A percentile compares a stretch with the other conserved stretches of the same genome.
phyloP scores from a whole-genome alignment of 73 alveolate genomes.

The Paramecium sonneborni region DNA sequence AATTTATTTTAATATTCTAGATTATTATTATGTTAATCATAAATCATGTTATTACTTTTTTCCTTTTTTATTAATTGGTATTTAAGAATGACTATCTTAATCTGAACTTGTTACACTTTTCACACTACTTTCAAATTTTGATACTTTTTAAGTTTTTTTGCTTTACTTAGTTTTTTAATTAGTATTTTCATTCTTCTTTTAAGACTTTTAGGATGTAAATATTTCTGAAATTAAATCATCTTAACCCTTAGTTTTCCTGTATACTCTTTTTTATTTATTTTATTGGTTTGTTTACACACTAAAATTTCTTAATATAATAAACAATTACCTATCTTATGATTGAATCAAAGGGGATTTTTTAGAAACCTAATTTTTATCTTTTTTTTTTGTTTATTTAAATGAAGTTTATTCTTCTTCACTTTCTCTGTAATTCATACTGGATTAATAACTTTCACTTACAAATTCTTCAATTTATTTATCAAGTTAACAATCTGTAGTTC shows the following conservation, averaged over 20 bases:
- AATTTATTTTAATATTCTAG: background rate
- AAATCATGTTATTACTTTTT: background rate
- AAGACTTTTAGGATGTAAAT: background rate
- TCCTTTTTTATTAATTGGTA: background rate
- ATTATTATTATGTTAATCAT: no score
- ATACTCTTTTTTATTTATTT: background rate
- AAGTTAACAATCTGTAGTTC: slow-evolving; percentile 4
- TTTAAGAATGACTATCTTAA: background rate
- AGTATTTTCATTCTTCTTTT: background rate
- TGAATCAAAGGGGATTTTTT: background rate
- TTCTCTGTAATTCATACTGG: background rate
- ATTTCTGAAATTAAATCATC: slow-evolving; percentile 4
- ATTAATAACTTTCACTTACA: background rate
- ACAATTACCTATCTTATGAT: background rate
- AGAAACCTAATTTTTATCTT: background rate
- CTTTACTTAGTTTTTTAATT: background rate
- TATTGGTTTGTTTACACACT: background rate
- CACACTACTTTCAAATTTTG: background rate
- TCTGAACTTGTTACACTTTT: background rate
- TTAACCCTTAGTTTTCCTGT: background rate
- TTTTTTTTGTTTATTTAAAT: background rate
- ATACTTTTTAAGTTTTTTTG: background rate
- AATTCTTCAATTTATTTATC: background rate
- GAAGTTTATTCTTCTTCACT: background rate
- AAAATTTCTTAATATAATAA: background rate